These are phyloP conservation scores for Salix purpurea DNA, from an alignment of 345 rosid genomes.

Conservation along the genomic window DNA sequence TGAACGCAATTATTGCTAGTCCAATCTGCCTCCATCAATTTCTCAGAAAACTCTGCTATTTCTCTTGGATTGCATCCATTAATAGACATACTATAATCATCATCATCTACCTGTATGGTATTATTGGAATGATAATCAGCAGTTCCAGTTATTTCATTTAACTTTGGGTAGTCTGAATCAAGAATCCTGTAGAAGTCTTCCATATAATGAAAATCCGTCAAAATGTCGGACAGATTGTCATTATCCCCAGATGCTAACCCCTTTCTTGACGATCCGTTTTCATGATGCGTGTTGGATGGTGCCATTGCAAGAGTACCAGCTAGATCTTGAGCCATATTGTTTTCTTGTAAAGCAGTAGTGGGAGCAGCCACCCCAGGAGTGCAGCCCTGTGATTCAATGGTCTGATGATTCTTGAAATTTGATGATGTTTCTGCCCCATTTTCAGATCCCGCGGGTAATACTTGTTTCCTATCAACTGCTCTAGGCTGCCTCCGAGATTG, in stretches of 20 bases:
- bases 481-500: neutral
- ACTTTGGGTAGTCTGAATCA: conserved; percentile 7
- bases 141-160: neutral
- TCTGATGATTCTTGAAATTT: neutral
- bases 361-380: neutral
- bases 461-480: neutral
- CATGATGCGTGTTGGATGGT: neutral
- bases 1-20: neutral
- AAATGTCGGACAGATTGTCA: conserved; percentile 5
- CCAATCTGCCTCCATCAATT: neutral
- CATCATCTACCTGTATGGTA: neutral
- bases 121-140: neutral
- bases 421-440: neutral
- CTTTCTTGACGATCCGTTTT: neutral
- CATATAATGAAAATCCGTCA: conserved; percentile 20
- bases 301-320: neutral
- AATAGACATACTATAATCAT: neutral
- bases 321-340: neutral
- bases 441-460: neutral
- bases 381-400: neutral
- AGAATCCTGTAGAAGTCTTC: conserved; percentile 33
- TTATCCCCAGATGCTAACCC: neutral
- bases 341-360: neutral
- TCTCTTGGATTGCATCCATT: neutral
- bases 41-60: neutral